phyloP scores from a whole-genome alignment of 345 rosid species.

The Moricandia moricandioides region DNA sequence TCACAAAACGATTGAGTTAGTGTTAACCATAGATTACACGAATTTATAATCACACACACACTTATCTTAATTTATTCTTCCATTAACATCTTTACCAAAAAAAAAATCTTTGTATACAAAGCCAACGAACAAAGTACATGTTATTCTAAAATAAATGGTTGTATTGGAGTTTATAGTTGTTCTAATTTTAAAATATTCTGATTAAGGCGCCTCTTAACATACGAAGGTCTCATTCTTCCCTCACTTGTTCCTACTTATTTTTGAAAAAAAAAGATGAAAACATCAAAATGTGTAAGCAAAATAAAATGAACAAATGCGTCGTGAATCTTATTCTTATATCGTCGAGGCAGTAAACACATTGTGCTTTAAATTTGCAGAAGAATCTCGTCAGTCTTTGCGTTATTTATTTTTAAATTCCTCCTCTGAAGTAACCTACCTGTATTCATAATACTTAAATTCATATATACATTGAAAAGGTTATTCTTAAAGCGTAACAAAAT shows the following conservation, averaged over 20 bases:
- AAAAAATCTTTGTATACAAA: background rate
- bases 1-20: background rate
- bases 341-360: background rate
- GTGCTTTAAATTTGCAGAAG: slow-evolving; percentile 26
- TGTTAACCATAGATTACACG: background rate
- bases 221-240: background rate
- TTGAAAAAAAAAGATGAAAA: background rate
- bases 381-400: slow-evolving; percentile 18
- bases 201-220: background rate
- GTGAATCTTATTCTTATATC: background rate
- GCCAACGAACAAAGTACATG: background rate
- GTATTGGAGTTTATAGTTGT: background rate
- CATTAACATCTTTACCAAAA: background rate
- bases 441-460: background rate
- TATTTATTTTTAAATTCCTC: background rate
- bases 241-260: background rate
- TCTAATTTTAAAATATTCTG: background rate
- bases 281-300: background rate
- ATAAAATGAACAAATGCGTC: background rate
- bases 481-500: background rate
- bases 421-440: background rate
- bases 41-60: background rate
- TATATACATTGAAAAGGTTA: background rate
- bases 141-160: background rate
- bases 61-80: background rate